These are phyloP conservation scores for Aspergillus brunneoviolaceus DNA, from an alignment of 2,329 filamentous ascomycete species.

Conservation along the genomic window DNA sequence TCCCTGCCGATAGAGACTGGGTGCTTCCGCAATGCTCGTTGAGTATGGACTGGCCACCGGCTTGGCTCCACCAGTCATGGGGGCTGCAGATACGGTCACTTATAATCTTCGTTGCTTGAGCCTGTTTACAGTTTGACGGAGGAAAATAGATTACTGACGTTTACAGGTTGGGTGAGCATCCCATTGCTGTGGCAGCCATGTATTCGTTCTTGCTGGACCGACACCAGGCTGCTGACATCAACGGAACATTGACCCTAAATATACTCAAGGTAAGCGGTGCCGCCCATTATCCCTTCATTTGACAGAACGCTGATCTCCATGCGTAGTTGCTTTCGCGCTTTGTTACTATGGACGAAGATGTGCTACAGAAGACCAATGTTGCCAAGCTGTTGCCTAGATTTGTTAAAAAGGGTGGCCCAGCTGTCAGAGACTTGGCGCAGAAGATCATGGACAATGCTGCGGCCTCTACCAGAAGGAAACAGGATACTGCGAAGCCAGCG, in stretches of 20 bases:
- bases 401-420: constrained; percentile 59
- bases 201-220: constrained; percentile 52
- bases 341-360: constrained; percentile 57
- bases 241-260: constrained; percentile 44
- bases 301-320: constrained; percentile 22
- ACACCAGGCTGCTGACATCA: constrained; percentile 49
- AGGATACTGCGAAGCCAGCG: constrained; percentile 37
- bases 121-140: background rate
- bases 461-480: constrained; percentile 45
- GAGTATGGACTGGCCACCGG: background rate
- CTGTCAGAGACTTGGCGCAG: constrained; percentile 56
- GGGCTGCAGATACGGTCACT: background rate
- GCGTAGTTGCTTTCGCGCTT: constrained; percentile 54
- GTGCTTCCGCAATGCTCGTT: background rate
- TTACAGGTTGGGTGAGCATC: constrained; percentile 51
- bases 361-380: constrained; percentile 60
- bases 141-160: constrained; percentile 23
- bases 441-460: constrained; percentile 53
- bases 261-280: constrained; percentile 46
- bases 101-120: background rate
- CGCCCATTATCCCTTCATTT: background rate
- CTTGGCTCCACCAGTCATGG: background rate
- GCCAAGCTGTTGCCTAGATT: constrained; percentile 58
- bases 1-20: background rate
- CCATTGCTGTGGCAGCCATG: constrained; percentile 46